Base-by-base conservation (phyloP, 352 stramenopile species). In the Pythium angustatum region DNA sequence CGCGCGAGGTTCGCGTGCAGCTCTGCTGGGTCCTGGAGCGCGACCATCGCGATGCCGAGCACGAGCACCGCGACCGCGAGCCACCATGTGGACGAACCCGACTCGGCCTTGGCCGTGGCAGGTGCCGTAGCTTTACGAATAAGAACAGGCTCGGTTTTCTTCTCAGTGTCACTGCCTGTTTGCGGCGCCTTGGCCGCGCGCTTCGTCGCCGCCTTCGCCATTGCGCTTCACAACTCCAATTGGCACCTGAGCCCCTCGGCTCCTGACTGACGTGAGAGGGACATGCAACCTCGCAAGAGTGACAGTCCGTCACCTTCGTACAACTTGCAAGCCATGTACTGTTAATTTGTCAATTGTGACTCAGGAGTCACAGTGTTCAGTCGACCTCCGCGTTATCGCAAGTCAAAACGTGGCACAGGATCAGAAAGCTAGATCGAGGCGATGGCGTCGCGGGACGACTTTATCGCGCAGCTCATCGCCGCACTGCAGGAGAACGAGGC, bases 391-490 rank as follows among this genome's bases (percentile, higher is more conserved):
- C n/a, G n/a, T n/a, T n/a, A n/a, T n/a, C 10, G 38, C 36, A 44
- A 44, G 38, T 43, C 36, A 43, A 7, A 38, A 38, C 33, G 33
- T 38, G 33, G 33, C 33, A 7, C 8, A 38, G 8, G 33, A 38
- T 14, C 7, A 47, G 26, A 26, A 26, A 15, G 19, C 5, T 2
- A 47, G 26, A 24, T 2, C 26, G 8, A 14, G 8, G 33, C 7
- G 19, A 67, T 67, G 60, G 31, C 50, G 28, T 67, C 54, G 62
- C 74, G 78, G 38, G 72, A 77, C 49, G 55, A 64, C 49, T 87
- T 89, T 66, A 73, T 89, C 67, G 64, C 76, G 58, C 67, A 81
- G 64, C 74, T 89, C 51, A 77, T 89, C 53, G 72, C 76, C 24
- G 80, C 77, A 50, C 71, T 89, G 15, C 50, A 83, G 53, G 77